These are phyloP conservation scores for Rosa multiflora DNA, from an alignment of 306 rosid genomes.

Conservation along the genomic window DNA sequence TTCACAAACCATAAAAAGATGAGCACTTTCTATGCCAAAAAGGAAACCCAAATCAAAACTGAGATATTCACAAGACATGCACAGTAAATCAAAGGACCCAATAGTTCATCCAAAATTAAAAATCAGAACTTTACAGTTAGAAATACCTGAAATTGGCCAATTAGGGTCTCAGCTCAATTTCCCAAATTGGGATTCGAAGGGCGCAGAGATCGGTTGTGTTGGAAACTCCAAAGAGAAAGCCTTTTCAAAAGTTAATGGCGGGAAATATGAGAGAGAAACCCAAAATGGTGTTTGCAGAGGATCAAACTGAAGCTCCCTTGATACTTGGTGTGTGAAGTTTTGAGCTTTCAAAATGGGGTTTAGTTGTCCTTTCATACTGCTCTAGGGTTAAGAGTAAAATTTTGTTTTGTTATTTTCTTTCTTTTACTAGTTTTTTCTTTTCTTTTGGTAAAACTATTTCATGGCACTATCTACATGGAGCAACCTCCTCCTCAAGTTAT, in stretches of 20 bases:
- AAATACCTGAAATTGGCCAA: neutral
- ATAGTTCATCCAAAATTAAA: neutral
- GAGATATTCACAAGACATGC: neutral
- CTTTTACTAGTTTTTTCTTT: too few relatives aligned
- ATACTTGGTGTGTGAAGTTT: too few relatives aligned
- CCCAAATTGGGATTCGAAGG: neutral
- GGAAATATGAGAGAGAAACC: neutral
- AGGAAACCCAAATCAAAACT: neutral
- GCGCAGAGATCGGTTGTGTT: neutral
- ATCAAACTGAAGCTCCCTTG: neutral
- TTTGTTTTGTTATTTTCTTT: too few relatives aligned
- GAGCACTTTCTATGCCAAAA: neutral
- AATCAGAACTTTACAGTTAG: neutral
- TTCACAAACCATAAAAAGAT: neutral
- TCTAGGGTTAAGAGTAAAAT: too few relatives aligned
- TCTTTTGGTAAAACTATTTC: too few relatives aligned
- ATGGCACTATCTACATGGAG: too few relatives aligned
- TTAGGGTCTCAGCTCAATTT: neutral
- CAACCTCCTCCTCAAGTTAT: too few relatives aligned
- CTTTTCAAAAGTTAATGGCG: neutral
- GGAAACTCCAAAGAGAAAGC: neutral
- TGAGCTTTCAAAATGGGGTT: neutral
- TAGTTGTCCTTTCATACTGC: too few relatives aligned
- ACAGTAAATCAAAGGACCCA: neutral
- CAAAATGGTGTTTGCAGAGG: neutral